Conservation (phyloP, 2,329 filamentous ascomycete genomes). For the Diaporthe sp. region DNA sequence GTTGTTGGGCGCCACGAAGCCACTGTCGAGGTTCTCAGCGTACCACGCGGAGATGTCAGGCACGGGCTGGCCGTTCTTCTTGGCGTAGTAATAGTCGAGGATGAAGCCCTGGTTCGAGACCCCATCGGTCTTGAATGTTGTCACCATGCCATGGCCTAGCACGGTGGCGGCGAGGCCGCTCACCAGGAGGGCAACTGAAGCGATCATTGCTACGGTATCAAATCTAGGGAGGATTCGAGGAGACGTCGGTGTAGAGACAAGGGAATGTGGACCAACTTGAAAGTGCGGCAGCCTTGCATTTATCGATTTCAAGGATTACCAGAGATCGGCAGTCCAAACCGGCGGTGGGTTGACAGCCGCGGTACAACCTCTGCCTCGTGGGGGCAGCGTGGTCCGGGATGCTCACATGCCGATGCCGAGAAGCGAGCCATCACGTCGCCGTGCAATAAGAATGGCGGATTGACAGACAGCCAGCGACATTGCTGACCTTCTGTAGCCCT, state of each 20-base stretch:
- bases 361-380: not conserved
- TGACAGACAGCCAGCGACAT: not conserved
- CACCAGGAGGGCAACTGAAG: slow-evolving; percentile 9
- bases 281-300: not conserved
- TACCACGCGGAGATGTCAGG: slow-evolving; percentile 48
- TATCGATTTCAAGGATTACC: not conserved
- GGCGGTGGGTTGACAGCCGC: not conserved
- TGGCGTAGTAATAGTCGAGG: slow-evolving; percentile 52
- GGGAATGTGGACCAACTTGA: rapidly evolving
- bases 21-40: slow-evolving; percentile 49
- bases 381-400: not conserved
- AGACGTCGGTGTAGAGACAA: not conserved
- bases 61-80: slow-evolving; percentile 46
- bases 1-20: slow-evolving; percentile 34
- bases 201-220: slow-evolving; percentile 2
- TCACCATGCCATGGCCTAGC: slow-evolving; percentile 61
- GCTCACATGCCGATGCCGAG: not conserved
- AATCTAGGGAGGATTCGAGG: not conserved
- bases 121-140: slow-evolving; percentile 63
- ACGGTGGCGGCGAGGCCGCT: slow-evolving; percentile 45
- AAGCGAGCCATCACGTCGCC: not conserved
- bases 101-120: slow-evolving; percentile 49
- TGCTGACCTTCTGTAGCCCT: not conserved
- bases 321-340: not conserved
- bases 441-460: not conserved